Base-by-base conservation (phyloP, 2,329 filamentous ascomycete genomes). In the Beauveria brongniartii region DNA sequence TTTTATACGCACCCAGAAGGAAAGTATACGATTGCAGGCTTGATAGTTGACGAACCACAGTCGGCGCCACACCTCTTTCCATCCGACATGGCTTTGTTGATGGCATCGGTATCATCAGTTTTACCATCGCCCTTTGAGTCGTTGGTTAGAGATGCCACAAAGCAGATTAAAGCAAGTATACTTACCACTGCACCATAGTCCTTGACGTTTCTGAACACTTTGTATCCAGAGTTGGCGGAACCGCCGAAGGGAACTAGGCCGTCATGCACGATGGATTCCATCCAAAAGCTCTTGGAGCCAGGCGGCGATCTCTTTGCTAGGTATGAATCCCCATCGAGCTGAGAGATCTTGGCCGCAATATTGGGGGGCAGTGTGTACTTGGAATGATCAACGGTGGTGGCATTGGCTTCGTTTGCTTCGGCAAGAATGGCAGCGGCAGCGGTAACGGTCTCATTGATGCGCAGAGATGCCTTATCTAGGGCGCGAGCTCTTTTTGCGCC, bases 101-200 rank as follows among this genome's bases (percentile, higher is more conserved):
- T 68, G 10, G 66, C 64, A 5, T 55, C 50, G n/a, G 65, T 67
- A 28, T 65, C 63, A 26, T 68, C 65, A 18, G 84, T 84, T 0
- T 73, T 69, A 59, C 66, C 71, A 69, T 69, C 73, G 74, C 80
- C 80, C 50, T 53, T 37, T 54, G 8, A n/a, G 16, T 46, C 53
- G 3, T n/a, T 20, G 16, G 16, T 55, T 18, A 30, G 24, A 20
- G 5, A 28, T n/a, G n/a, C 14, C 22, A 28, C 14, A 14, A 43
- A 44, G n/a, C 2, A 40, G 1, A 5, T 7, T 51, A 20, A 51
- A 28, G 4, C 1, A 22, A 5, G 34, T 46, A 5, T 44, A 40
- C 16, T 20, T 59, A 54, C 57, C 18, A 59, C 34, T 24, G 59
- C 59, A 7, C 59, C 59, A 18, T 56, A 61, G 20, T 61, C 59